Conservation (phyloP, 352 stramenopile species). For the Phytophthora rubi region DNA sequence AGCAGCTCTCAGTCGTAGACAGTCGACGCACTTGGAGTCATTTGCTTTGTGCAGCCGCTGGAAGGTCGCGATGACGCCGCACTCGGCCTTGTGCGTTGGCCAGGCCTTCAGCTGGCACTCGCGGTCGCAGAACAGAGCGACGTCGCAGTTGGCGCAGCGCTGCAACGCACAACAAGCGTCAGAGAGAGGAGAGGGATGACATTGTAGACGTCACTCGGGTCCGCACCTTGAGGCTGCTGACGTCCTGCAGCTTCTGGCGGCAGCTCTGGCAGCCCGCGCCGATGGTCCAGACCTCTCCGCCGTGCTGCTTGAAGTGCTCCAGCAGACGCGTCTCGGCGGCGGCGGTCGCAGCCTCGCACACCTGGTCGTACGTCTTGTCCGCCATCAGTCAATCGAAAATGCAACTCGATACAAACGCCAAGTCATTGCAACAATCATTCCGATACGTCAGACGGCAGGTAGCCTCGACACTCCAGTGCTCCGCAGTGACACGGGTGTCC, state of each 20-base stretch:
- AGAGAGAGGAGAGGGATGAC: not conserved
- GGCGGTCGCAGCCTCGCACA: slow-evolving; percentile 65
- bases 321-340: slow-evolving; percentile 71
- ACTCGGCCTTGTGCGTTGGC: slow-evolving; percentile 68
- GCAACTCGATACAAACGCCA: slow-evolving; percentile 14
- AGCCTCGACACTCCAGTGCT: slow-evolving; percentile 38
- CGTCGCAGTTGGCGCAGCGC: slow-evolving; percentile 67
- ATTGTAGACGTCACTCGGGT: not conserved
- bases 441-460: slow-evolving; percentile 38
- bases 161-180: slow-evolving; percentile 13
- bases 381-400: slow-evolving; percentile 24
- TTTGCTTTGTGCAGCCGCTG: slow-evolving; percentile 30
- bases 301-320: slow-evolving; percentile 78
- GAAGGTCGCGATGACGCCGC: slow-evolving; percentile 62
- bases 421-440: slow-evolving; percentile 36
- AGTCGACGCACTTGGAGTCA: slow-evolving; percentile 21
- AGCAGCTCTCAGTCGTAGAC: not conserved
- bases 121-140: slow-evolving; percentile 66
- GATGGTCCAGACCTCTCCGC: slow-evolving; percentile 78
- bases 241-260: slow-evolving; percentile 52
- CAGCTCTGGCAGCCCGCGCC: slow-evolving; percentile 65
- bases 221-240: slow-evolving; percentile 53
- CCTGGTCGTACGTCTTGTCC: slow-evolving; percentile 66
- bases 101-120: slow-evolving; percentile 70
- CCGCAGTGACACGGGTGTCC: slow-evolving; percentile 35